Base-by-base conservation (phyloP, 805 yeast species). In the Spathaspora boniae region DNA sequence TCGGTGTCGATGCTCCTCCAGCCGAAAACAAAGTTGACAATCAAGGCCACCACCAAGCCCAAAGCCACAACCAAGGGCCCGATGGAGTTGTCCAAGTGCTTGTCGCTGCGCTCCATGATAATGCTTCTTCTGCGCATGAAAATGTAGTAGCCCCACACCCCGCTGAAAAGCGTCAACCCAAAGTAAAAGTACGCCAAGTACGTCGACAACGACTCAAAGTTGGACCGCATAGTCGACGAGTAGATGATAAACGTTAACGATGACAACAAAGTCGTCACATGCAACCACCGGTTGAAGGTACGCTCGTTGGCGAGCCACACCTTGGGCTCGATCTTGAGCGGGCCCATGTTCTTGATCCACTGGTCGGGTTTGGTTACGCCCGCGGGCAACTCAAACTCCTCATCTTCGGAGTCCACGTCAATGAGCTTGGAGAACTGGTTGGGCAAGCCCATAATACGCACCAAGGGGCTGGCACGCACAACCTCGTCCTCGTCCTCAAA, bases 251-350 rank as follows among this genome's bases (percentile, higher is more conserved):
- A 88, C 0, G 98, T 87, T 50, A 93, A 65, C 0, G 89, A 80
- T 15, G 95, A 80, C 47, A 93, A 71, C 54, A 93, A 67, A 0
- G 94, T 78, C 9, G 95, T 84, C 16, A 91, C 91, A 45, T 83
- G 88, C 46, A 93, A 70, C 98, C 98, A 93, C 60, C 94, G 77
- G 68, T 86, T 82, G 66, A 89, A 91, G 3, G 98, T 93, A 60
- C 98, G 82, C 66, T 93, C 98, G 55, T 93, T 93, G 19, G 98
- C 98, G 45, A 93, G 72, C 97, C 98, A 93, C 9, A 93, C 98
- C 56, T 93, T 93, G 20, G 98, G 94, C 66, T 93, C 98, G 40
- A 93, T 89, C 61, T 85, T 88, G 37, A 88, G 77, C 1, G 96
- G 93, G 6, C 96, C 96, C 18, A 89, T 81, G 57, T 88, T 88